Percentiles rank a stretch among this genome's conserved stretches.
Evolutionary conservation across 2,329 filamentous ascomycete species (phyloP).

Genomic region (Biscogniauxia sp.): DNA sequence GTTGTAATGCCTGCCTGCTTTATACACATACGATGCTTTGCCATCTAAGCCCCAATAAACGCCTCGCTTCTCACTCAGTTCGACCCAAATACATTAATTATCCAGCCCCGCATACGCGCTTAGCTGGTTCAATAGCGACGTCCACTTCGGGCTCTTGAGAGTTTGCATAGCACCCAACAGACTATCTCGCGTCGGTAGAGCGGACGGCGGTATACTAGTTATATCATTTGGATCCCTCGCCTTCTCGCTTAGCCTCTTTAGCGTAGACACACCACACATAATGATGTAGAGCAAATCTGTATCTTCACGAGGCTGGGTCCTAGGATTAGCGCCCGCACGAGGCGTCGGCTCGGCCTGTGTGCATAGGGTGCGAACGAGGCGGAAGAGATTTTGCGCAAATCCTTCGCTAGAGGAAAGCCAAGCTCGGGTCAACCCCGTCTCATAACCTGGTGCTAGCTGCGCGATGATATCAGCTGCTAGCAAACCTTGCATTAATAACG

Average conservation of each 20-base stretch:
- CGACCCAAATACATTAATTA: slow-evolving; percentile 19
- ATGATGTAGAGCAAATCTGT: slow-evolving; percentile 61
- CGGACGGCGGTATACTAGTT: slow-evolving; percentile 54
- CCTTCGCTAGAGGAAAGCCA: slow-evolving; percentile 86
- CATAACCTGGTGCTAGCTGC: slow-evolving; percentile 68
- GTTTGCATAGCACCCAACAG: slow-evolving; percentile 64
- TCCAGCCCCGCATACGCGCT: slow-evolving; percentile 56
- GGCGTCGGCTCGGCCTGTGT: slow-evolving; percentile 56
- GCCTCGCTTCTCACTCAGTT: slow-evolving; percentile 19
- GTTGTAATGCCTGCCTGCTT: slow-evolving; percentile 15
- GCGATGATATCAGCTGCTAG: slow-evolving; percentile 86
- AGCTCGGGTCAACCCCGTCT: slow-evolving; percentile 67
- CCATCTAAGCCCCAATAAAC: slow-evolving; percentile 16
- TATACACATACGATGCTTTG: slow-evolving; percentile 21
- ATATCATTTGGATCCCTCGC: slow-evolving; percentile 55
- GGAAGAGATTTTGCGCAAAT: slow-evolving; percentile 76
- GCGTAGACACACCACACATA: slow-evolving; percentile 63
- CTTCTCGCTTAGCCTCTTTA: slow-evolving; percentile 70
- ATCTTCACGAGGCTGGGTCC: slow-evolving; percentile 41
- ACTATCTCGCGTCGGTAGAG: slow-evolving; percentile 65
- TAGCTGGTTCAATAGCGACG: slow-evolving; percentile 66
- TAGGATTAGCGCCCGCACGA: slow-evolving; percentile 33
- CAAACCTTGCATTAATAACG: slow-evolving; percentile 87
- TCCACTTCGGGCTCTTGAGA: slow-evolving; percentile 58
- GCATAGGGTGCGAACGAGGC: slow-evolving; percentile 71